A percentile compares a stretch with the other conserved stretches of the same genome.
phyloP scores from a whole-genome alignment of 148 eudicot species.

The Spergularia bocconei region DNA sequence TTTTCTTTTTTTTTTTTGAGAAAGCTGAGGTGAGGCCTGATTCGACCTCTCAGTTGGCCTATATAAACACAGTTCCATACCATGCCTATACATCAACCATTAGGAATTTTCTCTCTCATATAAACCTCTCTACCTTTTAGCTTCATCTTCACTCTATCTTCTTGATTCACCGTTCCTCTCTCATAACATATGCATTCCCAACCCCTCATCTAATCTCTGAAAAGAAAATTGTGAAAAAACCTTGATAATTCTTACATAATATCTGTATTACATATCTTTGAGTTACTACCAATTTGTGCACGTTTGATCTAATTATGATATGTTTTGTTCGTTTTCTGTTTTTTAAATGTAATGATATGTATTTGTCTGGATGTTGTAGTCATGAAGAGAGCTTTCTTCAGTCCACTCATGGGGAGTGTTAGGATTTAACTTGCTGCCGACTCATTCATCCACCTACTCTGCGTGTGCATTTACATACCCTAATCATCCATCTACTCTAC shows the following conservation, averaged over 20 bases:
- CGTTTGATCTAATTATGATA: too few species aligned
- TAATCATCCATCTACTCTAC: neutral
- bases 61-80: conserved; percentile 27
- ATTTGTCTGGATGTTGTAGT: neutral
- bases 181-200: neutral
- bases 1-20: too few species aligned
- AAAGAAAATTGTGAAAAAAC: too few species aligned
- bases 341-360: too few species aligned
- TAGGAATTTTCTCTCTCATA: neutral
- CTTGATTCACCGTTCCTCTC: neutral
- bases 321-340: too few species aligned
- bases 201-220: neutral
- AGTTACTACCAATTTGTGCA: too few species aligned
- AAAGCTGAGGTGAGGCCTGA: neutral
- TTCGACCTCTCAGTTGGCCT: conserved; percentile 26
- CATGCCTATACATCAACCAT: conserved; percentile 4
- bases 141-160: too few species aligned
- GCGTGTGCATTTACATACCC: conserved; percentile 15
- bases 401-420: conserved; percentile 71
- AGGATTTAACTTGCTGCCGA: conserved; percentile 83
- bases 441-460: conserved; percentile 94
- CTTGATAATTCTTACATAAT: too few species aligned
- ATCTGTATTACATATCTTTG: neutral
- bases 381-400: conserved; percentile 83
- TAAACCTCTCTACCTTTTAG: neutral